phyloP scores from a whole-genome alignment of 2,329 filamentous ascomycete species.

The Alternaria arbusti region DNA sequence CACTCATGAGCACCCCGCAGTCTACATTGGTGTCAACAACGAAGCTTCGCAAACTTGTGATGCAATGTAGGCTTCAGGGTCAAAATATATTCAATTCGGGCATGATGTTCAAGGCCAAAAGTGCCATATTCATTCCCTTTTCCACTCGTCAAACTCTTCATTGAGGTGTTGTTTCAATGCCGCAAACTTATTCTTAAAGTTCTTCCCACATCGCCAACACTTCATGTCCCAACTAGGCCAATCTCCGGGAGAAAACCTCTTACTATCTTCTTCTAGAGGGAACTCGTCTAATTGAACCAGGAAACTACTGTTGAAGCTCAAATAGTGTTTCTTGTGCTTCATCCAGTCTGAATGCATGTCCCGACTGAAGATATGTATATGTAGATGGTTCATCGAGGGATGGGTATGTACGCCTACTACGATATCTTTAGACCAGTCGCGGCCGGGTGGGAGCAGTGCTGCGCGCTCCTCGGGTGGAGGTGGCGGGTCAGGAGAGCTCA shows the following conservation, averaged over 20 bases:
- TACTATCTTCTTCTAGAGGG: slow-evolving; percentile 72
- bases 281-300: slow-evolving; percentile 81
- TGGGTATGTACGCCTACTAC: slow-evolving; percentile 81
- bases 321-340: slow-evolving; percentile 87
- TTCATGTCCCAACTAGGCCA: slow-evolving; percentile 71
- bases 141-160: slow-evolving; percentile 79
- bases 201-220: slow-evolving; percentile 83
- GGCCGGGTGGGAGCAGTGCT: slow-evolving; percentile 62
- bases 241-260: slow-evolving; percentile 63
- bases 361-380: slow-evolving; percentile 83
- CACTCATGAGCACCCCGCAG: neutral
- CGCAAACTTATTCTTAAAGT: slow-evolving; percentile 77
- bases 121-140: slow-evolving; percentile 38
- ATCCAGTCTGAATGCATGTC: slow-evolving; percentile 77
- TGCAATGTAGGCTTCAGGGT: neutral
- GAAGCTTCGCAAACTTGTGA: neutral
- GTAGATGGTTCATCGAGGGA: slow-evolving; percentile 90
- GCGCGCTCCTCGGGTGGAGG: slow-evolving; percentile 52
- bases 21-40: neutral
- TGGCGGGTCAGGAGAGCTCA: slow-evolving; percentile 55
- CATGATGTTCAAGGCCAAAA: neutral
- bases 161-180: slow-evolving; percentile 77
- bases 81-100: neutral
- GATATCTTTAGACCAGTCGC: slow-evolving; percentile 80
- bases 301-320: slow-evolving; percentile 87